Evolutionary conservation across 345 rosid species (phyloP), one percentile per base, ranked within the genome.

Genomic region (Citrus unshiu): DNA sequence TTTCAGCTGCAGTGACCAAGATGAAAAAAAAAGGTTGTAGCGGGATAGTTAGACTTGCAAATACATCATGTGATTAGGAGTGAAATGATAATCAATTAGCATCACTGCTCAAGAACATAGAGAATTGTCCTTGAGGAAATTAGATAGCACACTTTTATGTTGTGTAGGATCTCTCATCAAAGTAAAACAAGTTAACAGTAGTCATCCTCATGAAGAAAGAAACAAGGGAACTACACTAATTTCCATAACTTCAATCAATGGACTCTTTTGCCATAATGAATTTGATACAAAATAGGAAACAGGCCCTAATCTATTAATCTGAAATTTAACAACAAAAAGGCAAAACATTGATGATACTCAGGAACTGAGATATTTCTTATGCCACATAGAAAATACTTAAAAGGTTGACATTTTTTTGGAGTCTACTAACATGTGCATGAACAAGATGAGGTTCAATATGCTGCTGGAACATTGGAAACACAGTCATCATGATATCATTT

Each of bases 401-500:
- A 73, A 58, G 54, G 49, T 54, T 24, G 19, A 64, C 13, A 72
- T 51, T n/a, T 51, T 32, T 66, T 65, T 39, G 56, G 74, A 77
- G 83, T 75, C 46, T 60, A 91, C 99, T 93, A 68, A 97, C 99
- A 85, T 97, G 98, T 73, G 99, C 99, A 81, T 94, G 97, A 84
- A 97, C 99, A 84, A 97, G 98, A 84, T 97, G 99, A 13, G 98
- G 99, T 82, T 97, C 99, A 70, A 94, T 94, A 79, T 92, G 88
- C 86, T 93, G 98, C 89, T 97, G 99, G 86, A 97, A 97, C 95
- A 97, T 93, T 65, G 99, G 99, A 82, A 97, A 97, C 40, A 97
- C 98, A 40, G 90, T 90, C 93, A 91, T 97, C 98, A 97, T 93
- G 84, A 97, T 94, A 87, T 94, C 99, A 78, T 94, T 93, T 85